Evolutionary conservation across 208 protist genomes (phyloP).

Genomic region (Trypanosoma lewisi): DNA sequence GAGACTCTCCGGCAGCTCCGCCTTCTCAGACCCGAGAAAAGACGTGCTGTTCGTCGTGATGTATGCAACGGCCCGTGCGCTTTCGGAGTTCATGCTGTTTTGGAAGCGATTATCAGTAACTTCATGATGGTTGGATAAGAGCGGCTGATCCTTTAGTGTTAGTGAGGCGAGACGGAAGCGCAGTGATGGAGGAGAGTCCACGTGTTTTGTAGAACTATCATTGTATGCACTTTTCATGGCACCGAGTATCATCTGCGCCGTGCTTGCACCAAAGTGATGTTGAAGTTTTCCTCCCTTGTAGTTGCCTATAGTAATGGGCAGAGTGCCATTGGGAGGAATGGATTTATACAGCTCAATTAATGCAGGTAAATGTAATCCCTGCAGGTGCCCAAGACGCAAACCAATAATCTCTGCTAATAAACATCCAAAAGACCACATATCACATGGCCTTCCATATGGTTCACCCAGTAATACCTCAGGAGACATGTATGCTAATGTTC

Average conservation of each 20-base stretch:
- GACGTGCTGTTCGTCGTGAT: slow-evolving; percentile 40
- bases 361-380: slow-evolving; percentile 59
- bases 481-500: slow-evolving; percentile 82
- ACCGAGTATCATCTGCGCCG: slow-evolving; percentile 31
- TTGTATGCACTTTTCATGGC: slow-evolving; percentile 44
- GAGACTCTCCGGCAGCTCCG: slow-evolving; percentile 49
- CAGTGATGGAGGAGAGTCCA: background rate
- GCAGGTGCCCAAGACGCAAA: slow-evolving; percentile 68
- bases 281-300: slow-evolving; percentile 31
- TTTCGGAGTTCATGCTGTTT: slow-evolving; percentile 1
- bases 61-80: slow-evolving; percentile 34
- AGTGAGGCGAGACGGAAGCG: background rate
- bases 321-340: slow-evolving; percentile 37
- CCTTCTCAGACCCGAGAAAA: slow-evolving; percentile 37
- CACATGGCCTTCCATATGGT: slow-evolving; percentile 75
- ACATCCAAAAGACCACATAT: slow-evolving; percentile 84
- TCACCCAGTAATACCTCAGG: slow-evolving; percentile 83
- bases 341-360: slow-evolving; percentile 62
- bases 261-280: slow-evolving; percentile 32
- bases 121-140: background rate
- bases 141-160: background rate
- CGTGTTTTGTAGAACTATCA: slow-evolving; percentile 29
- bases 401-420: slow-evolving; percentile 76
- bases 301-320: slow-evolving; percentile 61
- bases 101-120: background rate